Conservation (phyloP, 116 monocot genomes). For the Papilionanthe hybrid region DNA sequence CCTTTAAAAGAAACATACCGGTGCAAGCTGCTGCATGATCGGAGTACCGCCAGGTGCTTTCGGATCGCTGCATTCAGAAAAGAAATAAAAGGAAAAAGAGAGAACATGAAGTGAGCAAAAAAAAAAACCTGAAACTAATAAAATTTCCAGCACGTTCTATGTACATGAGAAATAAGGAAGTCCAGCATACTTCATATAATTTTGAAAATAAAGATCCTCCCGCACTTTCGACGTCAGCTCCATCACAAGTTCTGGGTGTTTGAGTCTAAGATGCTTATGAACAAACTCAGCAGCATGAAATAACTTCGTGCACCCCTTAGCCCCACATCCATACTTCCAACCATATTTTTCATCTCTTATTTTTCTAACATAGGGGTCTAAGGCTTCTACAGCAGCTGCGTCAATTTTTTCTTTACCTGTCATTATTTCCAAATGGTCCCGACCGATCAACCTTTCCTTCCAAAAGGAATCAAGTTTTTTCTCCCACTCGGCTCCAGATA, state of each 20-base stretch:
- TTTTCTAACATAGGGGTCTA: slow-evolving; percentile 90
- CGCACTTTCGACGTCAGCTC: slow-evolving; percentile 88
- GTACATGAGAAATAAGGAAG: neutral
- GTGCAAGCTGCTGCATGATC: slow-evolving; percentile 73
- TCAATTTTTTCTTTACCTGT: slow-evolving; percentile 92
- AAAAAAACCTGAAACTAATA: neutral
- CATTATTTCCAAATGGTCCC: slow-evolving; percentile 79
- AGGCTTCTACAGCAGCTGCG: slow-evolving; percentile 62
- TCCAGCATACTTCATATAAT: slow-evolving; percentile 89
- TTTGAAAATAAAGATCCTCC: slow-evolving; percentile 90
- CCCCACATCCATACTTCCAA: slow-evolving; percentile 99
- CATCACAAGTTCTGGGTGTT: slow-evolving; percentile 81
- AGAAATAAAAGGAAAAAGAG: neutral
- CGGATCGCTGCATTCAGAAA: slow-evolving; percentile 55
- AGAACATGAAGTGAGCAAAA: neutral
- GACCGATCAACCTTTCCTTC: slow-evolving; percentile 72
- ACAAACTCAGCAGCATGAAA: slow-evolving; percentile 99
- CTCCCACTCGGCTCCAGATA: slow-evolving; percentile 63
- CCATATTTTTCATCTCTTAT: slow-evolving; percentile 99
- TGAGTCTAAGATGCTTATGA: slow-evolving; percentile 94
- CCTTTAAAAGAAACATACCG: slow-evolving; percentile 34
- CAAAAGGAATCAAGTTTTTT: slow-evolving; percentile 87
- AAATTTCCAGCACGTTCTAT: neutral
- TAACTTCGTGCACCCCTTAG: slow-evolving; percentile 97
- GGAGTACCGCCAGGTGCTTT: slow-evolving; percentile 97